These are phyloP conservation scores for Podospora pseudocomata DNA, from an alignment of 495 filamentous ascomycete species.

Conservation along the genomic window DNA sequence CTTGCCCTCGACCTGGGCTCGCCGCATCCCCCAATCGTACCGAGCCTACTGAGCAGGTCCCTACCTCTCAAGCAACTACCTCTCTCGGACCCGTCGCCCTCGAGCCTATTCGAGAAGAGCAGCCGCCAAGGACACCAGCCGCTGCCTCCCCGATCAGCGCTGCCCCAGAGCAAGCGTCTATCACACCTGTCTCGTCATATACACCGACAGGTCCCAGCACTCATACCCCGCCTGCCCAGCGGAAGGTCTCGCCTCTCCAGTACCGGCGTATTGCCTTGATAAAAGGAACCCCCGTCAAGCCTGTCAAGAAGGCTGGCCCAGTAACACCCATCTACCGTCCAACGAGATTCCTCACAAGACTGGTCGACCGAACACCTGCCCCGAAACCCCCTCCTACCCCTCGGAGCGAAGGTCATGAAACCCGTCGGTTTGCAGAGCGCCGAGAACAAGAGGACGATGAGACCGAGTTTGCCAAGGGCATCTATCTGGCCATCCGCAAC, in stretches of 20 bases:
- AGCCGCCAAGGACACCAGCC: neutral
- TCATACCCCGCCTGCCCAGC: neutral
- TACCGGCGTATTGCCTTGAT: conserved; percentile 11
- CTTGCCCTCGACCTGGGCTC: neutral
- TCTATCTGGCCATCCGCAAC: conserved; percentile 29
- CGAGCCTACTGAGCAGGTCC: no score
- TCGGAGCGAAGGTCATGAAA: conserved; percentile 15
- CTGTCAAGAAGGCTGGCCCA: neutral
- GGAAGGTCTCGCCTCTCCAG: conserved; percentile 5
- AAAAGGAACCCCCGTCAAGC: conserved; percentile 6
- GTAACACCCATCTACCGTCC: conserved; percentile 1
- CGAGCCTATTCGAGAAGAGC: conserved; percentile 8
- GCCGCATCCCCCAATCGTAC: no score
- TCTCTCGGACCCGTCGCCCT: conserved; percentile 32
- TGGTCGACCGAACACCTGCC: conserved; percentile 10
- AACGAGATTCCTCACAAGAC: conserved; percentile 8
- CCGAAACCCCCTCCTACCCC: neutral
- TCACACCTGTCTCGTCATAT: neutral
- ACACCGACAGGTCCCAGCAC: conserved; percentile 3
- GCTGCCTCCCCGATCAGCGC: neutral
- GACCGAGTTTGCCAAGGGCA: conserved; percentile 19
- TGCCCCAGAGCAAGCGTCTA: neutral
- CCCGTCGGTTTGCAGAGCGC: conserved; percentile 12
- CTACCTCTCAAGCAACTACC: neutral
- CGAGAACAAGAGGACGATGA: conserved; percentile 19